A percentile compares a stretch with the other conserved stretches of the same genome.
Evolutionary conservation across 2,329 filamentous ascomycete species (phyloP).

Genomic region (Cyphellophora europaea): DNA sequence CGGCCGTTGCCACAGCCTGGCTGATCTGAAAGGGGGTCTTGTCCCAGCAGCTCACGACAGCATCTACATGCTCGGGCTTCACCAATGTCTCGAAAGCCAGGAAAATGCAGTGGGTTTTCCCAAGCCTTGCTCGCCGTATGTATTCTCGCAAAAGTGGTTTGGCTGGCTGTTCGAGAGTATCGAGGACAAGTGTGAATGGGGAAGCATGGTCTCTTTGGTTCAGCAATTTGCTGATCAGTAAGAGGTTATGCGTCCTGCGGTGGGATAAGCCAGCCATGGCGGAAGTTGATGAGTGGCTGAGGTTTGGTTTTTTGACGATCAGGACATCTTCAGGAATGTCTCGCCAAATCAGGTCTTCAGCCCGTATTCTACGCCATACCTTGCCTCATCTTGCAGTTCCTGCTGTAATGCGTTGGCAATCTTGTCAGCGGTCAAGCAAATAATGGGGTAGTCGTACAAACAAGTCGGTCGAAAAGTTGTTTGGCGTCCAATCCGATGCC

Average conservation of each 20-base stretch:
- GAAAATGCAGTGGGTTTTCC: conserved; percentile 31
- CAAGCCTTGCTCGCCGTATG: conserved; percentile 56
- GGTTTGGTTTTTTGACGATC: too few species aligned
- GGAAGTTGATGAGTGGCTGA: too few species aligned
- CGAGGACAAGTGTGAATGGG: conserved; percentile 77
- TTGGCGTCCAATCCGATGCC: too few species aligned
- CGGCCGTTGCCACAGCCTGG: conserved; percentile 44
- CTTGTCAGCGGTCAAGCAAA: too few species aligned
- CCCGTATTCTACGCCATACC: too few species aligned
- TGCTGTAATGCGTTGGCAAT: too few species aligned
- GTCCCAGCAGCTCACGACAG: conserved; percentile 56
- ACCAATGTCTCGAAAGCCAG: conserved; percentile 65
- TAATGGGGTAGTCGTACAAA: too few species aligned
- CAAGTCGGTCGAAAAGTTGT: too few species aligned
- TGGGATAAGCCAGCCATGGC: conserved; percentile 38
- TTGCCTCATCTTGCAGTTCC: too few species aligned
- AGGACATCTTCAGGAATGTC: too few species aligned
- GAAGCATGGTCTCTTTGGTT: conserved; percentile 70
- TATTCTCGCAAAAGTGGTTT: conserved; percentile 64
- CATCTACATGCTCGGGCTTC: conserved; percentile 57
- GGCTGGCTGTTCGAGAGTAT: conserved; percentile 74
- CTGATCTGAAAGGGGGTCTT: conserved; percentile 49
- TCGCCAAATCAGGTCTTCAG: too few species aligned
- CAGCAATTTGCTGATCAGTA: conserved; percentile 74
- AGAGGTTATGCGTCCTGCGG: conserved; percentile 71